phyloP scores from a whole-genome alignment of 2,329 filamentous ascomycete genomes.

The Fusarium oxysporum region DNA sequence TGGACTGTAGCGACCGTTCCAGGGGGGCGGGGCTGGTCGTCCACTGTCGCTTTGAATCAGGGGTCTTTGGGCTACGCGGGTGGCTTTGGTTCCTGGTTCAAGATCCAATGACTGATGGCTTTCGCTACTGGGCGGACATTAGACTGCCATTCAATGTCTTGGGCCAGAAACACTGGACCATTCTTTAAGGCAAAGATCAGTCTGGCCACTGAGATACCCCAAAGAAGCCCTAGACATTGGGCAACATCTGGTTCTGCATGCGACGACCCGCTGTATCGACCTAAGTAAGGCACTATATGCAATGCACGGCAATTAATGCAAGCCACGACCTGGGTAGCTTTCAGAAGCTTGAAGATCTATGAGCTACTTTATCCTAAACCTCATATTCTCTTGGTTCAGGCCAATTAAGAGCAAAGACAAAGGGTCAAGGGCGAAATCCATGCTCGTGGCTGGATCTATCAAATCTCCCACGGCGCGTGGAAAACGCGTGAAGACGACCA shows the following conservation, averaged over 20 bases:
- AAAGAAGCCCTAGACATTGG: not conserved
- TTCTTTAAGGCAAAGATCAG: not conserved
- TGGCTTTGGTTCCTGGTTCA: constrained; percentile 29
- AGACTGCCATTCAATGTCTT: constrained; percentile 25
- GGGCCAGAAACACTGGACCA: not conserved
- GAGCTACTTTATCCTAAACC: not conserved
- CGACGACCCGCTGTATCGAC: constrained; percentile 22
- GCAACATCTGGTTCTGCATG: constrained; percentile 18
- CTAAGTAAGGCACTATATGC: constrained; percentile 36
- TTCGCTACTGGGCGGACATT: constrained; percentile 7
- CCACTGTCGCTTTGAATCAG: constrained; percentile 24
- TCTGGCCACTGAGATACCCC: constrained; percentile 1
- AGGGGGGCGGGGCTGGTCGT: constrained; percentile 15
- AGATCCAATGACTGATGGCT: constrained; percentile 12
- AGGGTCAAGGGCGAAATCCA: not conserved
- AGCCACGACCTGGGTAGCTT: constrained; percentile 29
- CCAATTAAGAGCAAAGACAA: constrained; percentile 9
- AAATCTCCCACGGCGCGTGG: constrained; percentile 35
- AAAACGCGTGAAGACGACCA: constrained; percentile 22
- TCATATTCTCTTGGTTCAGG: not conserved
- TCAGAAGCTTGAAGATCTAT: constrained; percentile 2
- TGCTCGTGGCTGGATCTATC: constrained; percentile 18
- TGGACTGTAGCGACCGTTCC: constrained; percentile 36
- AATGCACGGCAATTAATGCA: constrained; percentile 41
- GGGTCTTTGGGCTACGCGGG: constrained; percentile 33